Evolutionary conservation across 1,284 basidiomycete genomes (phyloP), one percentile per base, ranked within the genome.

Genomic region (Malassezia dermatis): DNA sequence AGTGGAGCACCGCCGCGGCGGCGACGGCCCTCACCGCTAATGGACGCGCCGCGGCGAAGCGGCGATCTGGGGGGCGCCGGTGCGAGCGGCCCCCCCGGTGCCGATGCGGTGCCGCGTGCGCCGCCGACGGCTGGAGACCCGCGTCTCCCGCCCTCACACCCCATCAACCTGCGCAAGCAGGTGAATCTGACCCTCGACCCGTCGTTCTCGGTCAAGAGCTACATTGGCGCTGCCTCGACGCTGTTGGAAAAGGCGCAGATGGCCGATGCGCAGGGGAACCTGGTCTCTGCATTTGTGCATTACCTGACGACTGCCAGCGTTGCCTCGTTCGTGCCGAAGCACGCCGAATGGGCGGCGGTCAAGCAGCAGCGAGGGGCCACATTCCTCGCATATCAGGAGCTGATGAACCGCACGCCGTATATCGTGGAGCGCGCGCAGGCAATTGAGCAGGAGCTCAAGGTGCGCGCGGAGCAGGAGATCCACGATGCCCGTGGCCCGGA

Each of bases 251-350:
- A 70, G 48, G 72, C 72, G 13, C 56, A 67, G 50, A 62, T 64
- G 12, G 64, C 63, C n/a, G 69, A 74, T 34, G 61, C 59, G 17
- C 66, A 68, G 52, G 68, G 61, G n/a, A 61, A 69, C 47, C 54
- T 73, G 32, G 72, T 73, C 46, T 57, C 64, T 17, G 72, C 72
- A 27, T 74, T 74, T 48, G 67, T 74, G 58, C 71, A 73, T 61
- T 74, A 74, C 44, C 62, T 73, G 51, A 74, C 71, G 53, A 63
- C 68, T 0, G 71, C 71, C 30, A 61, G 60, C 30, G 68, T 72
- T 37, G 66, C 66, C 3, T 62, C 67, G 8, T 69, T 67, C 48
- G 69, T 72, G 49, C 61, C 68, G 15, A 72, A 69, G 53, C 69
- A 71, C 48, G 58, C 66, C 42, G 69, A 71, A n/a, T 71, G 66